Evolutionary conservation across 2,329 filamentous ascomycete genomes (phyloP), one percentile per base, ranked within the genome.

Genomic region (Cercospora sp.): DNA sequence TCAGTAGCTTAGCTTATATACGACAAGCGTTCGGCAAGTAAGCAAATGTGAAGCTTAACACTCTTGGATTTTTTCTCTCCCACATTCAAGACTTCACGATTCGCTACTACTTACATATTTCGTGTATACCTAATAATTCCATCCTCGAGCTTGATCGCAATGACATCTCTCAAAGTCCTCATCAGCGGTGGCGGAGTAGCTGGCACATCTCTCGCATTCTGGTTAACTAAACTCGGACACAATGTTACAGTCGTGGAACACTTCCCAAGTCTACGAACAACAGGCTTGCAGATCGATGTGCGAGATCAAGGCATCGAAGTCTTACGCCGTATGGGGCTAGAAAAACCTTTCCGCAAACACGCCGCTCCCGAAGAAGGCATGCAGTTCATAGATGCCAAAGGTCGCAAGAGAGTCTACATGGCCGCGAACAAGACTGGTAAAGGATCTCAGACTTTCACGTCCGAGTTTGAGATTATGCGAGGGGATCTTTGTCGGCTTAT

Each of bases 271-370:
- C 78, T 80, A 13, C 77, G 81, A 12, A 75, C 74, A 3, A 79
- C 79, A 26, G 83, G 83, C 1, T 81, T 83, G 67, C 78, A 82
- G 20, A 74, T 84, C 48, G 83, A 85, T 68, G 78, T 84, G 3
- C 81, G 82, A 30, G 80, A 77, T 2, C 71, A 78, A 5, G 82
- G 79, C 0, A 75, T 84, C 16, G 75, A 80, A 6, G 75, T 83
- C 12, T 80, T 84, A 55, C 72, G 75, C 23, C 77, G 75, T 40
- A 78, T 84, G 70, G 80, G 80, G 1, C 70, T 84, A 16, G 77
- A 81, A 57, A 69, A 73, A 1, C 73, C 74, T 0, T 76, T 84
- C 31, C 78, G 78, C 9, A 71, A 73, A 1, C 72, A 73, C 4
- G 74, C 76, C 16, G 81, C 80, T 2, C 76, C 77, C 10, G 83